phyloP scores from a whole-genome alignment of 1,139 yeast species.

The Yamadazyma sp. region DNA sequence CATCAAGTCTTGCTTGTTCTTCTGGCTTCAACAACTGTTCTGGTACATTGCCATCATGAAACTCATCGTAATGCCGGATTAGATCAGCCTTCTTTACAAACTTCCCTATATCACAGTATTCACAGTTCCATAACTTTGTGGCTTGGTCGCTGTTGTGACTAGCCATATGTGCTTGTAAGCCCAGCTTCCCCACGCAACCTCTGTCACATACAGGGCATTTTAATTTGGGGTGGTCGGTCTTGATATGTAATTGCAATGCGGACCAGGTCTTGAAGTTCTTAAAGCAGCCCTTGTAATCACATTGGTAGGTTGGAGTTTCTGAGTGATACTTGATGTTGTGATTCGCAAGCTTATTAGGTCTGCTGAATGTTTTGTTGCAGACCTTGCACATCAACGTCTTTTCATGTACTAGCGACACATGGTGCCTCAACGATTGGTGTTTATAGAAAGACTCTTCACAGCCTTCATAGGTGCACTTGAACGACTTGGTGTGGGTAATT shows the following conservation, averaged over 20 bases:
- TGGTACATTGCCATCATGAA: slow-evolving; percentile 44
- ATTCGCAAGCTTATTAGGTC: slow-evolving; percentile 61
- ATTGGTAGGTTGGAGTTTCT: slow-evolving; percentile 55
- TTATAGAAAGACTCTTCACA: slow-evolving; percentile 73
- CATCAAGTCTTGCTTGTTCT: slow-evolving; percentile 24
- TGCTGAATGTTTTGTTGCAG: slow-evolving; percentile 58
- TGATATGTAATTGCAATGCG: slow-evolving; percentile 69
- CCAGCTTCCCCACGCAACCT: slow-evolving; percentile 71
- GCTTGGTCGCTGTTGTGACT: slow-evolving; percentile 47
- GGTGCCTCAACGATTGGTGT: slow-evolving; percentile 77
- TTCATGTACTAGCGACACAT: slow-evolving; percentile 63
- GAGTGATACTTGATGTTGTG: slow-evolving; percentile 65
- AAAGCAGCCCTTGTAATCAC: slow-evolving; percentile 63
- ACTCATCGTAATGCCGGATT: slow-evolving; percentile 42
- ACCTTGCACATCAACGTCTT: slow-evolving; percentile 50
- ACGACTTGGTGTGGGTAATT: slow-evolving; percentile 72
- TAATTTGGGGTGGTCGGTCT: slow-evolving; percentile 69
- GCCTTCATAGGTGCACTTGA: slow-evolving; percentile 56
- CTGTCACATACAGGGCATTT: slow-evolving; percentile 68
- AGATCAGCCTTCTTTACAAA: slow-evolving; percentile 38
- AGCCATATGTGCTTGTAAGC: slow-evolving; percentile 70
- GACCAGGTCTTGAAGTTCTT: slow-evolving; percentile 72
- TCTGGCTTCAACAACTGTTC: slow-evolving; percentile 28
- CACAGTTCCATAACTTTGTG: slow-evolving; percentile 64
- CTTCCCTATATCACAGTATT: slow-evolving; percentile 40